Base-by-base conservation (phyloP, 768 basidiomycete species). In the Chalciporus pseudorubinellus region DNA sequence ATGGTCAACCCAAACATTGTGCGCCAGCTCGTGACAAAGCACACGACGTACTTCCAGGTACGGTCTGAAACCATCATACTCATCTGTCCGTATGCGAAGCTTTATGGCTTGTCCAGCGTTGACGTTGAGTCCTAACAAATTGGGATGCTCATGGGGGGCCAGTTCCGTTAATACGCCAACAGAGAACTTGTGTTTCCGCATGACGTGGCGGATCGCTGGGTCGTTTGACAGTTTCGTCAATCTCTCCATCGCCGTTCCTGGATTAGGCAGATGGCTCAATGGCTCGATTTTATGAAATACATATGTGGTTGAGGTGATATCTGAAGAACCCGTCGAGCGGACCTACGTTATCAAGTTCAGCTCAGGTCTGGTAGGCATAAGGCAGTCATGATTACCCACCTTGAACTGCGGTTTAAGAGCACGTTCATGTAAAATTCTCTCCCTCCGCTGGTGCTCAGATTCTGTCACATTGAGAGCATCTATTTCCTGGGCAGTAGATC, bases 161-260 rank as follows among this genome's bases (percentile, higher is more conserved):
- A 91, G 79, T 67, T 91, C 88, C 2, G 87, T 89, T 39, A 90
- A 72, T 3, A 85, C 53, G 0, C 83, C 83, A 6, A 91, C 86
- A 1, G 81, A 74, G 57, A 88, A 83, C 52, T 80, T 65, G 66
- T 91, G 87, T 53, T 73, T 74, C 55, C 76, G 78, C 88, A 91
- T 89, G 50, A 91, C 64, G 62, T 87, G 81, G 19, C 67, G 71
- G 42, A 89, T 85, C 0, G 85, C 87, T 5, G 83, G 81, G 59
- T 92, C 89, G n/a, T 79, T 72, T 9, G 88, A 74, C 3, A 90
- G 73, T 44, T 76, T 80, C 11, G 70, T 72, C 1, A 90, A 74
- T 2, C 87, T 62, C 7, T 73, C 71, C 12, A 73, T 69, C 0
- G 87, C 87, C 8, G 76, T 70, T 8, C 72, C 70, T 1, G 88